Conservation (phyloP, 257 asterid species). For the Phtheirospermum japonicum region DNA sequence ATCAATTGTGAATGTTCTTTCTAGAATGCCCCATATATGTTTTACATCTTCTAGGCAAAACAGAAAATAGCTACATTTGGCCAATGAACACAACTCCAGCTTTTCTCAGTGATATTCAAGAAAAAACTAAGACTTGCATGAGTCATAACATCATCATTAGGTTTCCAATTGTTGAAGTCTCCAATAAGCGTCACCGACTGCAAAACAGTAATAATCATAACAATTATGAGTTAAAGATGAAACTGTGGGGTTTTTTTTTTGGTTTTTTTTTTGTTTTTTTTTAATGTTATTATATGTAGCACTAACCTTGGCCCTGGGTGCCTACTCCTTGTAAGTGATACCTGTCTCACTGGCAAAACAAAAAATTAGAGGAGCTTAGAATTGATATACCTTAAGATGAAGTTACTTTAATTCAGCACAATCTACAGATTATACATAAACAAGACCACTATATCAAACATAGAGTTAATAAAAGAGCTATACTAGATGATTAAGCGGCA, state of each 20-base stretch:
- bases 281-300: too few species aligned
- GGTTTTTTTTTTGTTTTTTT: too few species aligned
- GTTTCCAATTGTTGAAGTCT: constrained; percentile 97
- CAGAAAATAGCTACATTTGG: constrained; percentile 18
- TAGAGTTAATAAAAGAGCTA: too few species aligned
- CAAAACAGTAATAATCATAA: constrained; percentile 30
- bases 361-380: too few species aligned
- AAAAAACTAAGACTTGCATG: constrained; percentile 64
- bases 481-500: constrained; percentile 10
- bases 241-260: background rate
- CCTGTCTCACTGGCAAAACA: constrained; percentile 77
- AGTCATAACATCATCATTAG: constrained; percentile 89
- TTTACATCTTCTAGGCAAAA: background rate
- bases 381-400: constrained; percentile 10
- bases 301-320: constrained; percentile 98
- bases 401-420: constrained; percentile 22
- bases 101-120: constrained; percentile 27
- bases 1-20: background rate
- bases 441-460: background rate
- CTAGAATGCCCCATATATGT: background rate
- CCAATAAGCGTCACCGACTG: constrained; percentile 91
- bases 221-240: constrained; percentile 16
- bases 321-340: constrained; percentile 96
- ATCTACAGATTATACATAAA: constrained; percentile 5
- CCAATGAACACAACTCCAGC: constrained; percentile 14